These are phyloP conservation scores for Candida mesenterica DNA, from an alignment of 1,139 yeast genomes.

Conservation along the genomic window DNA sequence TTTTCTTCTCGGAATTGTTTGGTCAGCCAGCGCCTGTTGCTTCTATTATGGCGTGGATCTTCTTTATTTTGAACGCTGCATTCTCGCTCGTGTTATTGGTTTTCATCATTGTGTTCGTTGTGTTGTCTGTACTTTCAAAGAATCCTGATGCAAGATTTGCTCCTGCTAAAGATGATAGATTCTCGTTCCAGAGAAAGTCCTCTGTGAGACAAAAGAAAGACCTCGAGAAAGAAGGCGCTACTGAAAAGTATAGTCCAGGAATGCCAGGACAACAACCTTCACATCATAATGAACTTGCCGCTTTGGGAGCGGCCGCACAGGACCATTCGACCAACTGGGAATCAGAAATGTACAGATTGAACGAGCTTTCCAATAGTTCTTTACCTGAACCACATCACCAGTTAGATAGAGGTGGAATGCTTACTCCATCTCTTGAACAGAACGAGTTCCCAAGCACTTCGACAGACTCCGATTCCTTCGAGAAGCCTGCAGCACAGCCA, in stretches of 20 bases:
- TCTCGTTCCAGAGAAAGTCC: conserved; percentile 68
- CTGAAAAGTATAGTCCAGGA: conserved; percentile 7
- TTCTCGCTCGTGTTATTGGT: conserved; percentile 64
- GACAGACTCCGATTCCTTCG: conserved; percentile 6
- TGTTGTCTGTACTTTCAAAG: conserved; percentile 58
- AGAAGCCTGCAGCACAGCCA: conserved; percentile 4
- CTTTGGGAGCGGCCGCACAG: conserved; percentile 68
- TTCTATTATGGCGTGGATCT: conserved; percentile 79
- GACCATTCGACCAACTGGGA: conserved; percentile 74
- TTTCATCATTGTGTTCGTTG: conserved; percentile 57
- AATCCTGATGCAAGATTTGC: conserved; percentile 83
- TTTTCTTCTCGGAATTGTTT: conserved; percentile 71
- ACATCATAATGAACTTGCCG: conserved; percentile 54
- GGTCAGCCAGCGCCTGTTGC: conserved; percentile 66
- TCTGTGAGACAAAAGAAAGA: conserved; percentile 25
- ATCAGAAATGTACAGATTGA: conserved; percentile 54
- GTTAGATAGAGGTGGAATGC: conserved; percentile 10
- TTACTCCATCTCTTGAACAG: conserved; percentile 25
- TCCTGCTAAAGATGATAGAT: conserved; percentile 81
- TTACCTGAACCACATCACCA: conserved; percentile 10
- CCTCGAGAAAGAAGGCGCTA: conserved; percentile 20
- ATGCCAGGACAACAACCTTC: conserved; percentile 1
- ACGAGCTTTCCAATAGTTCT: conserved; percentile 26
- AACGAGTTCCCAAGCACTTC: conserved; percentile 10
- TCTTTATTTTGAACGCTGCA: conserved; percentile 75